Evolutionary conservation across 129 eudicot genomes (phyloP).

Genomic region (Pittosporum tobira): DNA sequence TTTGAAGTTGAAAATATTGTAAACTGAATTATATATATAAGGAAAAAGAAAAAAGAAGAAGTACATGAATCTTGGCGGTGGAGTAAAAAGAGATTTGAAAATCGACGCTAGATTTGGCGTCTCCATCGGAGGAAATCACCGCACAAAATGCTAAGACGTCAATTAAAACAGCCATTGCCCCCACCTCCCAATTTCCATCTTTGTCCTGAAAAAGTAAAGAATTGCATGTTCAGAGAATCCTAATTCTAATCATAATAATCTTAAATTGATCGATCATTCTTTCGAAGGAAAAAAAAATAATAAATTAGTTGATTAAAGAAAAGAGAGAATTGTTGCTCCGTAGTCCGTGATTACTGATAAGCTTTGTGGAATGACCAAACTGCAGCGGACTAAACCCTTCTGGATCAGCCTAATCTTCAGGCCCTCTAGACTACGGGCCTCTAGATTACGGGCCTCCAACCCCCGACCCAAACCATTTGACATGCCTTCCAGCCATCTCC

Average conservation of each 20-base stretch:
- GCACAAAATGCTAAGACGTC: constrained; percentile 7
- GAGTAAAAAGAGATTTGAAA: constrained; percentile 4
- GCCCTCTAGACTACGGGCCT: constrained; percentile 7
- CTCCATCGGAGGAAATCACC: not conserved
- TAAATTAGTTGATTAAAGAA: too few relatives aligned
- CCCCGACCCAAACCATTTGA: not conserved
- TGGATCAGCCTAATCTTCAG: not conserved
- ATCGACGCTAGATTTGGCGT: constrained; percentile 1
- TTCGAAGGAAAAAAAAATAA: too few relatives aligned
- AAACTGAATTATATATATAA: too few relatives aligned
- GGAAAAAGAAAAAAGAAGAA: too few relatives aligned
- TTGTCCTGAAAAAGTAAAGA: constrained; percentile 7
- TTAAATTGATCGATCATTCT: too few relatives aligned
- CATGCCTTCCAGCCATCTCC: constrained; percentile 15
- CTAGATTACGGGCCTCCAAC: too few relatives aligned
- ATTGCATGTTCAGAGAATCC: too few relatives aligned
- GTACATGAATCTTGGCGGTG: constrained; percentile 8
- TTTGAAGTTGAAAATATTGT: too few relatives aligned
- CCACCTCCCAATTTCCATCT: constrained; percentile 22
- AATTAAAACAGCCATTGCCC: constrained; percentile 13
- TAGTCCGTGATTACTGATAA: constrained; percentile 16
- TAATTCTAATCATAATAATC: too few relatives aligned
- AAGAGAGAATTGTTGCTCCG: too few relatives aligned
- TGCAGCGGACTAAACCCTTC: constrained; percentile 12
- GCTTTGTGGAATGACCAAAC: constrained; percentile 12